These are phyloP conservation scores for Botrytis hyacinthi DNA, from an alignment of 2,329 filamentous ascomycete genomes.

Conservation along the genomic window DNA sequence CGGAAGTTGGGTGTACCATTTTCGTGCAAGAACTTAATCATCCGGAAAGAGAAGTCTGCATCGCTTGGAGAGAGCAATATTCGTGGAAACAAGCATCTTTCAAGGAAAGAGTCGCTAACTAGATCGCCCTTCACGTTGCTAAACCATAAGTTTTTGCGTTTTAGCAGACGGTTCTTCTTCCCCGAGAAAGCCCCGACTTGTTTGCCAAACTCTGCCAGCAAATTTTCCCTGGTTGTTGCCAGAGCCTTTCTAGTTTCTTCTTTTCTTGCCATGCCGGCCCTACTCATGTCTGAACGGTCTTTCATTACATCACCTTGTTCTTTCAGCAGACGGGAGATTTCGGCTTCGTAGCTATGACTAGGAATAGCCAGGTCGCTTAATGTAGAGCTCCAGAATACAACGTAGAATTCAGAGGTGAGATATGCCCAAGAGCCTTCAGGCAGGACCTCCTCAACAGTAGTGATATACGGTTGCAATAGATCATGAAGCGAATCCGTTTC, in stretches of 20 bases:
- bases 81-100: conserved; percentile 90
- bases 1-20: conserved; percentile 83
- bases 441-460: conserved; percentile 61
- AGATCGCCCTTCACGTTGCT: conserved; percentile 60
- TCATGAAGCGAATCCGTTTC: conserved; percentile 54
- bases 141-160: conserved; percentile 80
- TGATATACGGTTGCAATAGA: conserved; percentile 71
- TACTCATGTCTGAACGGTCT: conserved; percentile 71
- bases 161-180: conserved; percentile 66
- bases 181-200: conserved; percentile 67
- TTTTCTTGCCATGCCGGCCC: conserved; percentile 62
- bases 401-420: conserved; percentile 78
- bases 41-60: conserved; percentile 82
- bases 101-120: conserved; percentile 74
- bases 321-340: conserved; percentile 66
- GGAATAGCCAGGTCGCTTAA: conserved; percentile 79
- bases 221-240: conserved; percentile 64
- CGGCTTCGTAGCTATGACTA: conserved; percentile 72
- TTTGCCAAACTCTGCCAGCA: conserved; percentile 70
- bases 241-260: conserved; percentile 69
- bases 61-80: conserved; percentile 81
- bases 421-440: conserved; percentile 64
- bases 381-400: conserved; percentile 88
- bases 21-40: conserved; percentile 84
- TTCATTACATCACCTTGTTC: conserved; percentile 65